A percentile compares a stretch with the other conserved stretches of the same genome.
These are phyloP conservation scores for Tricholomella constricta DNA, from an alignment of 768 basidiomycete genomes.

Conservation along the genomic window DNA sequence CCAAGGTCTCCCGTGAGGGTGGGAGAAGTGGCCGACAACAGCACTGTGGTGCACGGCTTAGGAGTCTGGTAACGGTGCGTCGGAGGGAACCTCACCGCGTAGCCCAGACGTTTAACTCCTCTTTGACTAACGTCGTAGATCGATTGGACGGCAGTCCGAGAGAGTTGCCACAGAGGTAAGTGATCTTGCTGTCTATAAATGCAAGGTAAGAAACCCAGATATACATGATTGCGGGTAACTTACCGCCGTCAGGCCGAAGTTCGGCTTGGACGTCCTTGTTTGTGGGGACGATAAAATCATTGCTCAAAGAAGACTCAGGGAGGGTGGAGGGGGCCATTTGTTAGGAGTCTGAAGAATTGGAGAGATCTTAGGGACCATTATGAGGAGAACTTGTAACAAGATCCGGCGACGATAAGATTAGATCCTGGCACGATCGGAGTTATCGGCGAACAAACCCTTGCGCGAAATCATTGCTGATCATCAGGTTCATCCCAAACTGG, in stretches of 20 bases:
- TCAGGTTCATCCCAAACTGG: neutral
- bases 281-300: conserved; percentile 59
- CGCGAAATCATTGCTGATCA: neutral
- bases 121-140: conserved; percentile 69
- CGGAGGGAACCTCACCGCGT: conserved; percentile 48
- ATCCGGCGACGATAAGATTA: conserved; percentile 19
- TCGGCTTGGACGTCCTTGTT: conserved; percentile 52
- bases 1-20: conserved; percentile 87
- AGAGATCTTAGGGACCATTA: neutral
- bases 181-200: conserved; percentile 53
- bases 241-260: conserved; percentile 41
- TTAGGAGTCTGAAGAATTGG: neutral
- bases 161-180: conserved; percentile 96
- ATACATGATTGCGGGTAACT: conserved; percentile 6
- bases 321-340: conserved; percentile 13
- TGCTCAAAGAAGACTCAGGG: conserved; percentile 39
- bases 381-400: neutral
- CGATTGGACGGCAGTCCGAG: conserved; percentile 81
- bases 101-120: conserved; percentile 87
- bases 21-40: conserved; percentile 87
- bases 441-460: neutral
- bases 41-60: conserved; percentile 50
- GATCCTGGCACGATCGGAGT: conserved; percentile 3
- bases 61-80: conserved; percentile 15
- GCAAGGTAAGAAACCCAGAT: conserved; percentile 6